A percentile compares a stretch with the other conserved stretches of the same genome.
Evolutionary conservation across 768 basidiomycete genomes (phyloP).

Genomic region (Suillus plorans): DNA sequence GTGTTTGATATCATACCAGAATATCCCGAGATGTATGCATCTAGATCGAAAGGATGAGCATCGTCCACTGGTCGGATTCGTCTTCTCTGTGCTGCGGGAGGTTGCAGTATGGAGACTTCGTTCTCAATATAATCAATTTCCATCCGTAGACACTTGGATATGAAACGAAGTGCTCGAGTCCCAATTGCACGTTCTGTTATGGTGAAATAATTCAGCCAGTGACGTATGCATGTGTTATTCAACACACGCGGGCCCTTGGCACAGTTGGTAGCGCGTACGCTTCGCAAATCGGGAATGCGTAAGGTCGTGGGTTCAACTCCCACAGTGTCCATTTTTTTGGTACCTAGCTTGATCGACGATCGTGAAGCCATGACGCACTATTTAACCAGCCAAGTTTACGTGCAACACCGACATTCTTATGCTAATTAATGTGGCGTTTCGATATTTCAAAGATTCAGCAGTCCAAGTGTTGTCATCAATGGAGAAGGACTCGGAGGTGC

Average conservation of each 20-base stretch:
- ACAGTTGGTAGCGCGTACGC: slow-evolving; percentile 35
- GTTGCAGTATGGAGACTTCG: slow-evolving; percentile 19
- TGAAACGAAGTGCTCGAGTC: not conserved
- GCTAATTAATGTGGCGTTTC: no score
- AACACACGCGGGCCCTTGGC: slow-evolving; percentile 25
- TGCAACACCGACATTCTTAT: not conserved
- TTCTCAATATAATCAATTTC: slow-evolving; percentile 29
- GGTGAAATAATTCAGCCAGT: not conserved
- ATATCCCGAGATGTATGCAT: slow-evolving; percentile 75
- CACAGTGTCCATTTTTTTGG: slow-evolving; percentile 30
- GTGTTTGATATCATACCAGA: slow-evolving; percentile 45
- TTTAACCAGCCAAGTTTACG: not conserved
- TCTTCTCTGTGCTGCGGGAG: slow-evolving; percentile 14
- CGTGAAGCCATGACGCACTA: not conserved
- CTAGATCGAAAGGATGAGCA: slow-evolving; percentile 85
- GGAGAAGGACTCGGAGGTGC: not conserved
- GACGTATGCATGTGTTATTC: not conserved
- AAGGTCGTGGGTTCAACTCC: slow-evolving; percentile 35
- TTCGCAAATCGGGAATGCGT: slow-evolving; percentile 28
- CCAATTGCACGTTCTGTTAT: not conserved
- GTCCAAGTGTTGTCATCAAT: not conserved
- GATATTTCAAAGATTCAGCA: not conserved
- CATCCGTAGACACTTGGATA: slow-evolving; percentile 19
- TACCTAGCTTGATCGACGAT: not conserved
- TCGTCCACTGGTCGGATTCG: slow-evolving; percentile 61